Conservation (phyloP, 306 rosid genomes). For the Adenanthera pavonina region DNA sequence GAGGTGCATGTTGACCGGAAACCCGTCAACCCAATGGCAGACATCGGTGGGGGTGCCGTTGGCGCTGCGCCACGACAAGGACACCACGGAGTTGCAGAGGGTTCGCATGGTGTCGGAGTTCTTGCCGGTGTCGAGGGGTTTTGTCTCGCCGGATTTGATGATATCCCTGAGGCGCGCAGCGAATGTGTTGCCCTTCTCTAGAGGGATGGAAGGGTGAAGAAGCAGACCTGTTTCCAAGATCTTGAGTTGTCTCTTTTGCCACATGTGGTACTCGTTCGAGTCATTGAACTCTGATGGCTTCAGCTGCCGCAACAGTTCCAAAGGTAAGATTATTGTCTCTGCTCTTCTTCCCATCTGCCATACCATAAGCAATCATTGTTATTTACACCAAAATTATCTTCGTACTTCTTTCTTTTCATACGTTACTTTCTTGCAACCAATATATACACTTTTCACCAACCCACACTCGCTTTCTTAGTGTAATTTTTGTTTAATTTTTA, state of each 20-base stretch:
- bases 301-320: conserved; percentile 83
- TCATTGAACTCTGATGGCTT: conserved; percentile 89
- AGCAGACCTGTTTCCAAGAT: conserved; percentile 80
- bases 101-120: conserved; percentile 90
- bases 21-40: conserved; percentile 98
- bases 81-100: conserved; percentile 84
- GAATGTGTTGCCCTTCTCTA: conserved; percentile 65
- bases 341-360: conserved; percentile 81
- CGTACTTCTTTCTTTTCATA: background rate
- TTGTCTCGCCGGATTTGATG: conserved; percentile 47
- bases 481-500: background rate
- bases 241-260: conserved; percentile 91
- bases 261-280: conserved; percentile 73
- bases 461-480: background rate
- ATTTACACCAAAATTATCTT: background rate
- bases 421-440: too few relatives aligned
- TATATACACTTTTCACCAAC: too few relatives aligned
- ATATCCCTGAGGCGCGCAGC: conserved; percentile 78
- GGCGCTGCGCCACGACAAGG: conserved; percentile 83
- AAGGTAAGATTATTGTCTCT: conserved; percentile 92
- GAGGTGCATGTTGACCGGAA: conserved; percentile 75
- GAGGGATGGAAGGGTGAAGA: conserved; percentile 65
- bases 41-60: conserved; percentile 80
- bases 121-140: conserved; percentile 70
- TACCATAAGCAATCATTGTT: background rate